Base-by-base conservation (phyloP, 2,329 filamentous ascomycete species). In the Samsoniella hepiali region DNA sequence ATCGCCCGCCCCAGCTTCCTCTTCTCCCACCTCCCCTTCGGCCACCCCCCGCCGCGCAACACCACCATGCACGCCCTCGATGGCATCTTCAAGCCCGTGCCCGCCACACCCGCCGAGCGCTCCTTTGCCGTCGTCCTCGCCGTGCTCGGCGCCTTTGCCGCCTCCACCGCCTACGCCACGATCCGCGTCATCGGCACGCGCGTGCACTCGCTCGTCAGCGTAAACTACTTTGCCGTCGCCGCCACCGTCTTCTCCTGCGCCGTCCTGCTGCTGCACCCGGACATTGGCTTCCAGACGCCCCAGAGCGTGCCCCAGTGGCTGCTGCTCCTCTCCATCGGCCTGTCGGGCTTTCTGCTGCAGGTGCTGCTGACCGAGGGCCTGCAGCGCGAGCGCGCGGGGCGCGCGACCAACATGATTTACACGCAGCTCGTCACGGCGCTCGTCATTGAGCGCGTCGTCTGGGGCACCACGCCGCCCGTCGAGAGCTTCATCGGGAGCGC, bases 311-410 rank as follows among this genome's bases (percentile, higher is more conserved):
- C 65, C 0, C 72, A 74, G 68, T 74, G 72, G 56, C 77, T 85
- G 49, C 74, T 94, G 15, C 67, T 87, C 0, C 83, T 86, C 38
- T 77, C 76, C 0, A 79, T 95, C 10, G 90, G 90, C 0, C 70
- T 87, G 0, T 89, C 87, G 40, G 91, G 91, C 0, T 93, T 94
- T 69, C 70, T 90, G n/a, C 85, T 93, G 76, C 91, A 94, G 78
- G 90, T 91, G 62, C 79, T 93, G 7, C 77, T 94, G 1, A 92
- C 91, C 0, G 87, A 88, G 9, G 91, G 90, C 0, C 73, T 95
- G 40, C 78, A 90, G 61, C 84, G 90, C 67, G 88, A 91, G 65
- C 90, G 89, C 59, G 72, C 72, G 3, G 72, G 72, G 1, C 64
- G 72, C 40, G 72, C 72, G 10, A 74, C 72, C 0, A 74, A 74